Percentiles rank a stretch among this genome's conserved stretches.
Conservation (phyloP, 768 basidiomycete species). For the Tephrocybe sp. region DNA sequence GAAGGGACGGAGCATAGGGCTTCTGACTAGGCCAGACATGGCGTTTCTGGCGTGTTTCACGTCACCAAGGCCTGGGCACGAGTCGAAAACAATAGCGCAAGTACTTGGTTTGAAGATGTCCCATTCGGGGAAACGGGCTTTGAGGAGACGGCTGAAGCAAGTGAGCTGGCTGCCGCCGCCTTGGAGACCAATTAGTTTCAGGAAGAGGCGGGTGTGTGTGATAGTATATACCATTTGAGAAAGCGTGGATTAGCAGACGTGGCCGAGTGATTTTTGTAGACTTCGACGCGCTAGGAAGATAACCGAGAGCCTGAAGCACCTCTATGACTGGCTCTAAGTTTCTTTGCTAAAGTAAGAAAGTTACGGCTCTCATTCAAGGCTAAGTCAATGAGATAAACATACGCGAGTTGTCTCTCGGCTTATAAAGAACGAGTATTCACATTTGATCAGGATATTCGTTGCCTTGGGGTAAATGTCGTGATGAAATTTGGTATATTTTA, state of each 20-base stretch:
- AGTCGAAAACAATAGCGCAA: conserved; percentile 43
- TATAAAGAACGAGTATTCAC: conserved; percentile 36
- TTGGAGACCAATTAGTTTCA: conserved; percentile 14
- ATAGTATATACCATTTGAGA: conserved; percentile 43
- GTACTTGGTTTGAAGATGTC: conserved; percentile 17
- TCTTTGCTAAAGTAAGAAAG: conserved; percentile 21
- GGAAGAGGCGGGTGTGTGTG: not conserved
- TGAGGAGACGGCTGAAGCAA: conserved; percentile 33
- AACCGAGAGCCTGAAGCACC: conserved; percentile 17
- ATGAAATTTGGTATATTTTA: conserved; percentile 45
- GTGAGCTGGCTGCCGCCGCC: conserved; percentile 41
- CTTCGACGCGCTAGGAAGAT: not conserved
- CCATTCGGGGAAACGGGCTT: conserved; percentile 14
- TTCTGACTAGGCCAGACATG: conserved; percentile 30
- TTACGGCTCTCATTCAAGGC: not conserved
- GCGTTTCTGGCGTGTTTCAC: conserved; percentile 27
- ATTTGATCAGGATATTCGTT: conserved; percentile 40
- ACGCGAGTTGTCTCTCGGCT: conserved; percentile 30
- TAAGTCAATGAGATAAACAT: conserved; percentile 14
- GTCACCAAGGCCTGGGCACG: conserved; percentile 39
- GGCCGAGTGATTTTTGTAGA: conserved; percentile 15
- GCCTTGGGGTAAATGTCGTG: conserved; percentile 41
- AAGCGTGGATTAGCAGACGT: conserved; percentile 43
- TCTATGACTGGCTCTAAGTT: conserved; percentile 36
- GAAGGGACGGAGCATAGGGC: conserved; percentile 26